Evolutionary conservation across 192 early-diverging fungal species (phyloP), one percentile per base, ranked within the genome.

Genomic region (Funneliformis geosporum): DNA sequence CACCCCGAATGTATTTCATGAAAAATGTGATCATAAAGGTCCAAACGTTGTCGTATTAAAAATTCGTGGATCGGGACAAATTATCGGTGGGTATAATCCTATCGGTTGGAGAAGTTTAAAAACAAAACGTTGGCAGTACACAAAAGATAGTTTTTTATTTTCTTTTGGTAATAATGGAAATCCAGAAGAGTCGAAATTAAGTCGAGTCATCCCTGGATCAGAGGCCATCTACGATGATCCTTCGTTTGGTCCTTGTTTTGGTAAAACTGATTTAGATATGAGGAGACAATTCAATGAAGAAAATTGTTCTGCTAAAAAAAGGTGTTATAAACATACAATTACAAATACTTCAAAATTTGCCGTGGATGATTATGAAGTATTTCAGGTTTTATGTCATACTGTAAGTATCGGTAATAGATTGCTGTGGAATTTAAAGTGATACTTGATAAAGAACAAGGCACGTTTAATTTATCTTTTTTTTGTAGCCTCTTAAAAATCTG

Each of bases 141-240:
- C 76, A 18, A n/a, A 44, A 38, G 65, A 78, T 18, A 78, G 76
- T 78, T 78, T 78, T 47, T 28, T 78, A 33, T 78, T 78, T 55
- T 78, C 76, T n/a, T 78, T 78, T 16, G 76, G 76, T 33, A 65
- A 67, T 55, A 25, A 27, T 38, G 65, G 46, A 23, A 43, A 39
- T 38, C 0, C 55, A 8, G 28, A 42, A 0, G 76, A 78, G 23
- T 64, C 64, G n/a, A 78, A 50, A 78, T 23, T 78, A 21, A 78
- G 76, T 55, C 39, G 39, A 44, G 0, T 78, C 16, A 33, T 3
- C 16, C 65, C 76, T 67, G 62, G 64, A 18, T 4, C 11, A 27
- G 76, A 78, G n/a, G 76, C 76, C 39, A 78, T 78, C 8, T 78
- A 78, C 28, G 76, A 78, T 78, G 76, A 78, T 38, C 76, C 76